Evolutionary conservation across 176 grass and related monocot species (phyloP).

Genomic region (Phragmites australis): DNA sequence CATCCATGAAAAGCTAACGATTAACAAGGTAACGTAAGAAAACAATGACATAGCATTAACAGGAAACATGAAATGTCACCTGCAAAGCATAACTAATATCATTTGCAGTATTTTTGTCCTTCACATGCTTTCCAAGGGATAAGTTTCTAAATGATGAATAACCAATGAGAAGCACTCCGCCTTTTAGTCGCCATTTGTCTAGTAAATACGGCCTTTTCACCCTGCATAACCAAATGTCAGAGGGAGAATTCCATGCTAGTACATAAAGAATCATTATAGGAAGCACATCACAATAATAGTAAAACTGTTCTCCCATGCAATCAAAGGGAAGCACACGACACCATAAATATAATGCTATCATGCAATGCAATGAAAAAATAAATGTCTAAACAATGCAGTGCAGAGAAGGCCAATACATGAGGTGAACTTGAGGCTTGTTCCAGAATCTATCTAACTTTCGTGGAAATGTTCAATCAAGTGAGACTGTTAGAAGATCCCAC

Average conservation of each 20-base stretch:
- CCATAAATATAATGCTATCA: neutral
- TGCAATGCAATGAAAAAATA: slow-evolving; percentile 18
- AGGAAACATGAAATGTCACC: slow-evolving; percentile 44
- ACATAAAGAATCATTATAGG: neutral
- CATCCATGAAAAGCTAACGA: neutral
- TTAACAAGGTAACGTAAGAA: slow-evolving; percentile 1
- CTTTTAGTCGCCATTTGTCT: slow-evolving; percentile 78
- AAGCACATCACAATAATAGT: slow-evolving; percentile 13
- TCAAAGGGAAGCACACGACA: neutral
- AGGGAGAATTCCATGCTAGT: slow-evolving; percentile 16
- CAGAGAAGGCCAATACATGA: neutral
- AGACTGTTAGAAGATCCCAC: neutral
- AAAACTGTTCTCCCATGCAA: slow-evolving; percentile 6
- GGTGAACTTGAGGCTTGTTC: neutral
- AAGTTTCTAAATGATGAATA: slow-evolving; percentile 94
- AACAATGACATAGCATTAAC: slow-evolving; percentile 13
- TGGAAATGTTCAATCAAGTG: neutral
- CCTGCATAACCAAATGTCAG: slow-evolving; percentile 42
- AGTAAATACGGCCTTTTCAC: slow-evolving; percentile 78
- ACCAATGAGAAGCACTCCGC: slow-evolving; percentile 91
- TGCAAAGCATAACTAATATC: slow-evolving; percentile 78
- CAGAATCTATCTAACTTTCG: neutral
- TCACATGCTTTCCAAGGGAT: slow-evolving; percentile 77
- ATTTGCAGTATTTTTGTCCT: slow-evolving; percentile 65
- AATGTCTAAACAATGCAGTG: neutral